Base-by-base conservation (phyloP, 345 rosid species). In the Ailanthus altissimus region DNA sequence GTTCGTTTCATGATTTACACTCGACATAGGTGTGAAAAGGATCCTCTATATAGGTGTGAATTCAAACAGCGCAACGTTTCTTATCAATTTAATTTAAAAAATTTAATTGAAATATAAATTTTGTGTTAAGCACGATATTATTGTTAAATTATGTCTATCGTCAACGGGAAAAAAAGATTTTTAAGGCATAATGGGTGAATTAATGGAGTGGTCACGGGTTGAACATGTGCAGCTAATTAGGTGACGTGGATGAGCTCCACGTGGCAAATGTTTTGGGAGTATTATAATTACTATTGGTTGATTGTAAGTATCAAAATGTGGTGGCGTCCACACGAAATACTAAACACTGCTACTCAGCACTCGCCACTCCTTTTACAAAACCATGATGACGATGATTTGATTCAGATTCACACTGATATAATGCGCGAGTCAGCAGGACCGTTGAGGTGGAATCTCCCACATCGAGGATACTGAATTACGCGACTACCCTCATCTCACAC, bases 401-500 rank as follows among this genome's bases (percentile, higher is more conserved):
- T 11, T 62, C 21, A 18, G 13, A 26, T 25, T 1, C 6, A 10
- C 0, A n/a, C n/a, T n/a, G 1, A n/a, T n/a, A 25, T 14, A 23
- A 25, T 15, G 42, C 14, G 42, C 23, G 16, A 28, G 72, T 68
- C 57, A 36, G 81, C n/a, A 78, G 49, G 67, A 60, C 67, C 66
- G 12, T 58, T 54, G 78, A 56, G n/a, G 28, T 75, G 73, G 81
- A 72, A 67, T 75, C 79, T 73, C 42, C 61, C 49, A 18, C 45
- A 21, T 62, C 56, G 62, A 72, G 26, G 68, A 6, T 6, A 0
- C 5, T 0, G 0, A 70, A 73, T 49, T 75, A 74, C 75, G 1
- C 5, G 23, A 38, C 0, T 73, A 26, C 54, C 81, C 82, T 11
- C 53, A 45, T 0, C 0, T 1, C 4, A 2, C 7, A 4, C n/a